Percentiles rank a stretch among this genome's conserved stretches.
Conservation (phyloP, 495 filamentous ascomycete species). For the Aspergillus incahuasiensis region DNA sequence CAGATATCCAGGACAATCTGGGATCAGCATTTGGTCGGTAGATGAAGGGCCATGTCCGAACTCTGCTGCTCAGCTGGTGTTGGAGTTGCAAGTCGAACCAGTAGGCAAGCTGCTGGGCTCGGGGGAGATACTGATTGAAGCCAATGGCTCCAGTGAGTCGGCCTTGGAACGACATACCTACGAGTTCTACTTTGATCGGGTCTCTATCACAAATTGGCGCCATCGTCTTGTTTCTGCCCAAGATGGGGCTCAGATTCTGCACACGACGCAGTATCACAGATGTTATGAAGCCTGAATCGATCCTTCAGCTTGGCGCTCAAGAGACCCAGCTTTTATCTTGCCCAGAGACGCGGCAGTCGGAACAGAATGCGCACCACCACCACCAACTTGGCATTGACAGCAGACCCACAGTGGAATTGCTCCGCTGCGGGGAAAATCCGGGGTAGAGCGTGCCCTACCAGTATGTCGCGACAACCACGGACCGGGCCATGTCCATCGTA, state of each 20-base stretch:
- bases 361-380: background rate
- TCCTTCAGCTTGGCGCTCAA: background rate
- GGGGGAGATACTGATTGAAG: constrained; percentile 5
- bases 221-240: constrained; percentile 1
- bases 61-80: background rate
- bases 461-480: background rate
- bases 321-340: background rate
- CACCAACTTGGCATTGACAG: background rate
- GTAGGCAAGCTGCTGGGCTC: background rate
- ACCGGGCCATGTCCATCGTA: background rate
- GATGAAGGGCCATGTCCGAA: background rate
- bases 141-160: background rate
- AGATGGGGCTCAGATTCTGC: background rate
- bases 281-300: background rate
- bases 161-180: background rate
- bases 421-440: constrained; percentile 9
- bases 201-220: constrained; percentile 30
- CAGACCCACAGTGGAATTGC: constrained; percentile 10
- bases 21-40: constrained; percentile 4
- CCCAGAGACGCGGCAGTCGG: background rate
- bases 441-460: constrained; percentile 1
- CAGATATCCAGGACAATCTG: background rate
- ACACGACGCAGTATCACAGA: background rate
- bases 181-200: constrained; percentile 30
- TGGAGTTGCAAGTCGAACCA: constrained; percentile 3